These are phyloP conservation scores for Auriculariales sp. DNA, from an alignment of 768 basidiomycete genomes.

Conservation along the genomic window DNA sequence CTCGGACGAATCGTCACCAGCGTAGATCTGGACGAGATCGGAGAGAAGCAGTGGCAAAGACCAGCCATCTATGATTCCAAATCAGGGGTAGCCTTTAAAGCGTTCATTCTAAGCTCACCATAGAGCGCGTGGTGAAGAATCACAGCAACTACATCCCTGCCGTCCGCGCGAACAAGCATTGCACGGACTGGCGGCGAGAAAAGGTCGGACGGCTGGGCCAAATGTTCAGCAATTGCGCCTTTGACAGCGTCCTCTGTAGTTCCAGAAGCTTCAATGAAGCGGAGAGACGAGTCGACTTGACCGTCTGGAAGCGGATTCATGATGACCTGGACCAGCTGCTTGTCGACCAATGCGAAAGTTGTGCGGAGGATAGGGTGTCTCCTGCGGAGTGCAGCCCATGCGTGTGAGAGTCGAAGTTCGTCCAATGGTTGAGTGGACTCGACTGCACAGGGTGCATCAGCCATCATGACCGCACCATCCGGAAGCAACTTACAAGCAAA, in stretches of 20 bases:
- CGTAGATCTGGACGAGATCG: constrained; percentile 25
- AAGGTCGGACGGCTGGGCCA: constrained; percentile 3
- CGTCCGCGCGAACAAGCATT: constrained; percentile 8
- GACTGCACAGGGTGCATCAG: background rate
- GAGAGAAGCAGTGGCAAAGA: constrained; percentile 25
- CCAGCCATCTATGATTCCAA: constrained; percentile 21
- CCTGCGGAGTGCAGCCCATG: background rate
- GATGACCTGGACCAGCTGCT: constrained; percentile 10
- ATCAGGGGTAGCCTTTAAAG: background rate
- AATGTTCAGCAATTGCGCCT: constrained; percentile 12
- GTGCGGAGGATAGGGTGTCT: constrained; percentile 12
- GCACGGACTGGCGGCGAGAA: constrained; percentile 14
- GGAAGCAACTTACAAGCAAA: background rate
- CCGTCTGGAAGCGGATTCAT: constrained; percentile 15
- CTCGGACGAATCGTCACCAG: constrained; percentile 11
- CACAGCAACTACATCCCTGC: constrained; percentile 14
- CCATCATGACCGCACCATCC: background rate
- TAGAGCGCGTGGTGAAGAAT: constrained; percentile 37
- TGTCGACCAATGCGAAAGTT: constrained; percentile 22
- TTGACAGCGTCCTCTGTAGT: constrained; percentile 4
- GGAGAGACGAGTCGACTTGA: constrained; percentile 5
- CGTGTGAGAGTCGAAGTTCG: background rate
- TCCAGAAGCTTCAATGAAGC: constrained; percentile 3
- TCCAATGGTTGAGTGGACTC: background rate
- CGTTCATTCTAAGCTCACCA: constrained; percentile 7